A percentile compares a stretch with the other conserved stretches of the same genome.
Conservation (phyloP, 148 eudicot species). For the Rhododendron simsii region DNA sequence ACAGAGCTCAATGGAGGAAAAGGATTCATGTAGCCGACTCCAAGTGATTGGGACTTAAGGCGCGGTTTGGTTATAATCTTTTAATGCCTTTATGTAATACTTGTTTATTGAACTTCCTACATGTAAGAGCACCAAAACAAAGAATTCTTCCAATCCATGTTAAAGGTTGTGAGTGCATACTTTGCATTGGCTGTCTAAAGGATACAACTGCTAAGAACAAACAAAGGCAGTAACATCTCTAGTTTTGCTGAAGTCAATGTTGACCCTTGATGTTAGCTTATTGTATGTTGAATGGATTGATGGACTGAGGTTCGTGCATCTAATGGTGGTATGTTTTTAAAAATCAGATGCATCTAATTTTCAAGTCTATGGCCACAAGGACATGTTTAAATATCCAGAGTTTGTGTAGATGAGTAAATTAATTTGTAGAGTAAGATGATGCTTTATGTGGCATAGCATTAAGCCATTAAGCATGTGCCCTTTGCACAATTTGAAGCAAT, state of each 20-base stretch:
- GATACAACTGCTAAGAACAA: not conserved
- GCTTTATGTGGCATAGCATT: not conserved
- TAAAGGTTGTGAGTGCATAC: not conserved
- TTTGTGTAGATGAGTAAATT: not conserved
- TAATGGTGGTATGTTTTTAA: not conserved
- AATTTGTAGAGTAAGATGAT: not conserved
- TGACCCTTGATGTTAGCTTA: not conserved
- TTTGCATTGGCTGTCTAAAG: not conserved
- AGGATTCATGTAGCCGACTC: too few relatives aligned
- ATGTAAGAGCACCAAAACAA: not conserved
- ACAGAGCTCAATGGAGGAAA: too few relatives aligned
- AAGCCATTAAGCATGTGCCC: not conserved
- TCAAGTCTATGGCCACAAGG: not conserved
- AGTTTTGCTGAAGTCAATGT: not conserved
- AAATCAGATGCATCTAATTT: not conserved
- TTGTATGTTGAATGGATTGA: not conserved
- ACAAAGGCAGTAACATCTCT: not conserved
- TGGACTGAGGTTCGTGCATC: not conserved
- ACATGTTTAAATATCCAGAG: not conserved
- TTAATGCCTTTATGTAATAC: not conserved
- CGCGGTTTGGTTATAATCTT: not conserved
- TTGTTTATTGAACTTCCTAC: not conserved
- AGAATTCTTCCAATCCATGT: not conserved
- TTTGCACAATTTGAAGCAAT: not conserved
- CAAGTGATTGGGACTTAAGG: too few relatives aligned